A percentile compares a stretch with the other conserved stretches of the same genome.
phyloP scores from a whole-genome alignment of 2,329 filamentous ascomycete species.

The Colletotrichum paranaense region DNA sequence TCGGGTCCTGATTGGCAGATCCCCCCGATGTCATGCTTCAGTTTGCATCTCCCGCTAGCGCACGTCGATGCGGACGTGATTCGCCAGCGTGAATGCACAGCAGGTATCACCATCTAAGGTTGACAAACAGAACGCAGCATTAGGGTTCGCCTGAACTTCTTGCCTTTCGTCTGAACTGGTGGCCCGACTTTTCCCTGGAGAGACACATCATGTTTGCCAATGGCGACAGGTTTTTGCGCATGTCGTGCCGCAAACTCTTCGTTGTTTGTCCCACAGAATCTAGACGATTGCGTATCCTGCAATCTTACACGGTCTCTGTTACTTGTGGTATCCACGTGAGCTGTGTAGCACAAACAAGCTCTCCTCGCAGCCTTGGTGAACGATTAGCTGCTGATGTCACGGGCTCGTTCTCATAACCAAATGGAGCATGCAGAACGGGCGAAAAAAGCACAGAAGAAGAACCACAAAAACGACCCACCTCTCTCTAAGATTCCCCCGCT shows the following conservation, averaged over 20 bases:
- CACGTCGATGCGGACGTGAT: background rate
- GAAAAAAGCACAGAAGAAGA: background rate
- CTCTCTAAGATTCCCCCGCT: background rate
- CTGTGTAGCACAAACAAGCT: background rate
- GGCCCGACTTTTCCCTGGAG: background rate
- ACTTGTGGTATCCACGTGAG: background rate
- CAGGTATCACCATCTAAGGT: background rate
- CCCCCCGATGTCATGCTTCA: background rate
- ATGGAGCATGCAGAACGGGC: background rate
- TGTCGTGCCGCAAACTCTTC: background rate
- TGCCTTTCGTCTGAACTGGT: background rate
- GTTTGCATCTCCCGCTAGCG: slow-evolving; percentile 5
- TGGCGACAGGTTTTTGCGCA: background rate
- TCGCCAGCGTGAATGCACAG: background rate
- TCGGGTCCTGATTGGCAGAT: background rate
- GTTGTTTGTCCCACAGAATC: background rate
- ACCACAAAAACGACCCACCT: background rate
- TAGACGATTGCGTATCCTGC: background rate
- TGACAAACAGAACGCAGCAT: background rate
- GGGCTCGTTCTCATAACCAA: background rate
- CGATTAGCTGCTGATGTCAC: background rate
- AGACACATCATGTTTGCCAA: background rate
- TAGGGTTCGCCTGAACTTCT: background rate
- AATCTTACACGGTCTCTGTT: background rate
- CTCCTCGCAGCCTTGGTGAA: background rate